Base-by-base conservation (phyloP, 495 filamentous ascomycete genomes). In the Talaromyces wortmannii region DNA sequence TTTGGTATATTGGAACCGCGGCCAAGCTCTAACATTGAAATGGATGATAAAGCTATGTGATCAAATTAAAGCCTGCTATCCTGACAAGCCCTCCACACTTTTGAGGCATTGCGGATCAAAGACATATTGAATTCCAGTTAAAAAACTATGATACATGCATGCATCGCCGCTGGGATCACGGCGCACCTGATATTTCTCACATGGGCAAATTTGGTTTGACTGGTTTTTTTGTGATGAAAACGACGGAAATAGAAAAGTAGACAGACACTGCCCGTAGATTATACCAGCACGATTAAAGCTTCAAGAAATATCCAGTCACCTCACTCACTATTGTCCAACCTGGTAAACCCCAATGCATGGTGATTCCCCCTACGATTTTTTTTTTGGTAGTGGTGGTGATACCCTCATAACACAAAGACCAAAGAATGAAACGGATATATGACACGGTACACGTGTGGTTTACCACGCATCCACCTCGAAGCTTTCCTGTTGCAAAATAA, bases 391-490 rank as follows among this genome's bases (percentile, higher is more conserved):
- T 23, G 23, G 23, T 23, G 23, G 23, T 23, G 23, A 23, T 23
- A 23, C 23, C 23, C 23, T 23, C 23, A 23, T 23, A 23, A 23
- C 23, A 23, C 23, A 23, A 23, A 23, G 23, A 23, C 23, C 23
- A 23, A 23, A 23, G 23, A 44, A 36, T 23, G 18, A 48, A 4
- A 13, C 1, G 17, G 40, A 58, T 36, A 56, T n/a, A 45, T 33
- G 33, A n/a, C 31, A 16, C n/a, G 12, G 18, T 18, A 4, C 4
- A 40, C 31, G 23, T 46, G 17, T 23, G 40, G 30, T 44, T 73
- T 80, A 91, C 87, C 88, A 91, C 13, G 86, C 87, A 61, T 75
- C 77, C 29, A 91, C 87, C 59, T 91, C 86, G 56, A 89, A 90
- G 63, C 86, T 88, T 71, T 90, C 87, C 85, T 91, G 60, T 56